phyloP scores from a whole-genome alignment of 495 filamentous ascomycete genomes.

The Massariosphaeria phaeospora region DNA sequence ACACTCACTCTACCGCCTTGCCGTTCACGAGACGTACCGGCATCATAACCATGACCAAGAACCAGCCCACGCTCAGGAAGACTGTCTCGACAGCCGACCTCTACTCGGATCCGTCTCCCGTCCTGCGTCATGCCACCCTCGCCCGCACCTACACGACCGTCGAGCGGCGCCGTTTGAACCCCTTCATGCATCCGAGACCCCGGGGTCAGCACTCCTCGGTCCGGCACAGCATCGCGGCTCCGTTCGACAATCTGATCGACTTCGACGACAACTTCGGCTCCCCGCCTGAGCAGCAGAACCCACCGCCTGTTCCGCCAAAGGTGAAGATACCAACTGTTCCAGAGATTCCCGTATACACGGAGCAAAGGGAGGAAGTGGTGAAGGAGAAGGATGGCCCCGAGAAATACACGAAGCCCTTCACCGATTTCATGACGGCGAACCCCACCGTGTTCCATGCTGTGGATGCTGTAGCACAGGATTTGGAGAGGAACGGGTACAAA shows the following conservation, averaged over 20 bases:
- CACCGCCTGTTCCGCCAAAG: constrained; percentile 31
- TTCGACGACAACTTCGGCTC: constrained; percentile 22
- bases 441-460: constrained; percentile 92
- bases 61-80: constrained; percentile 31
- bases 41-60: constrained; percentile 28
- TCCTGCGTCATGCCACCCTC: constrained; percentile 17
- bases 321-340: constrained; percentile 17
- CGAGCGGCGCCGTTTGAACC: constrained; percentile 21
- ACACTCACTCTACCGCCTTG: not conserved
- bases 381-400: constrained; percentile 15
- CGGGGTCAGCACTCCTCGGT: not conserved
- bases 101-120: constrained; percentile 64
- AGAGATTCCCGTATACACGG: constrained; percentile 11
- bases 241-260: constrained; percentile 24
- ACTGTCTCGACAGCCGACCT: constrained; percentile 31
- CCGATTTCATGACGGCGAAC: constrained; percentile 80
- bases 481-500: constrained; percentile 65
- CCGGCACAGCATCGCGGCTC: constrained; percentile 26
- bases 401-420: constrained; percentile 73
- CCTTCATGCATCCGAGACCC: constrained; percentile 17
- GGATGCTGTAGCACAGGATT: constrained; percentile 63
- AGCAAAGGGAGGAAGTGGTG: not conserved
- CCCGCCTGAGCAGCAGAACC: constrained; percentile 4
- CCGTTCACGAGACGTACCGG: not conserved
- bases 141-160: constrained; percentile 28